A percentile compares a stretch with the other conserved stretches of the same genome.
phyloP scores from a whole-genome alignment of 139 green algal species.

The Coelastrella sp. region DNA sequence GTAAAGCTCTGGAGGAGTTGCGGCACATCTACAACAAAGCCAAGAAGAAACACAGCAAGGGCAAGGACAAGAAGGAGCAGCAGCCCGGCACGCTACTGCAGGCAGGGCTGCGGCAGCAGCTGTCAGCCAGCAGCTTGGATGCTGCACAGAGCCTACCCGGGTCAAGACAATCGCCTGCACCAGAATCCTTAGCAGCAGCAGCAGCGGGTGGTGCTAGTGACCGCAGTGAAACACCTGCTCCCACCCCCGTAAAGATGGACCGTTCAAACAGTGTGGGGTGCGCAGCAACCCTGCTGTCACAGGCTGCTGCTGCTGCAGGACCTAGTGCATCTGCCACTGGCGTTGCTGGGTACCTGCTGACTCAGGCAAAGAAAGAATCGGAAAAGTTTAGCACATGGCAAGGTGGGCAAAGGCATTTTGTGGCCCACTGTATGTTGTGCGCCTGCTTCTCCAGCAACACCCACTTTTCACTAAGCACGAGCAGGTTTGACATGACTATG shows the following conservation, averaged over 20 bases:
- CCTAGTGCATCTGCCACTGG: not conserved
- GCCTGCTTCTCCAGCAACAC: not conserved
- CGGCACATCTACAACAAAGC: constrained; percentile 3
- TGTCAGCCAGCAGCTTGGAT: not conserved
- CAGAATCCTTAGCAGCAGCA: constrained; percentile 1
- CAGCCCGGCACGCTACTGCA: not conserved
- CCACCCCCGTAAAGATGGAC: not conserved
- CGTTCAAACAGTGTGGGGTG: not conserved
- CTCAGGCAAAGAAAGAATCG: not conserved
- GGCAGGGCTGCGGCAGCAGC: not conserved
- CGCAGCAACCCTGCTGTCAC: not conserved
- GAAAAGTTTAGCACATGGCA: constrained; percentile 9
- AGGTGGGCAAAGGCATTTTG: constrained; percentile 2
- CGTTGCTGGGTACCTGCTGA: not conserved
- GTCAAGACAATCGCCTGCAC: not conserved
- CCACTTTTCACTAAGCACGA: no score
- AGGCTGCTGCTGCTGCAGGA: not conserved
- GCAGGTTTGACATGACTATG: no score
- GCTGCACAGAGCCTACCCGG: not conserved
- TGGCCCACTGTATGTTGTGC: not conserved
- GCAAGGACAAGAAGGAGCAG: constrained; percentile 23
- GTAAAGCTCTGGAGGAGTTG: constrained; percentile 17
- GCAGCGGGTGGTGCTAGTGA: not conserved
- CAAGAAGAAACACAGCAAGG: not conserved
- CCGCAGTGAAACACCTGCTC: not conserved